Evolutionary conservation across 1,284 basidiomycete species (phyloP).

Genomic region (Cystobasidium sp.): DNA sequence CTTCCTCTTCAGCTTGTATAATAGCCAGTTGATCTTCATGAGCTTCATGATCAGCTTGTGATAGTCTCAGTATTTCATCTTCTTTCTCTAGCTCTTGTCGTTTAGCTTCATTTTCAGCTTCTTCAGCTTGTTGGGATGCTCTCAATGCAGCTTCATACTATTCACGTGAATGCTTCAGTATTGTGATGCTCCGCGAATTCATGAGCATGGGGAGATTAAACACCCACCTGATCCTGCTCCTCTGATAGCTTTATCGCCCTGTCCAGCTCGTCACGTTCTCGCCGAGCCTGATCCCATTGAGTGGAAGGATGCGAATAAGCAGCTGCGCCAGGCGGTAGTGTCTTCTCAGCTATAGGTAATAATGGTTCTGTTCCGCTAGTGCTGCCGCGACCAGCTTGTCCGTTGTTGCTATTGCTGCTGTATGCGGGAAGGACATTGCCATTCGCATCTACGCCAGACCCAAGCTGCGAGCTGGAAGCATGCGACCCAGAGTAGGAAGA

Average conservation of each 20-base stretch:
- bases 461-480: neutral
- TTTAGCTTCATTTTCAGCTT: neutral
- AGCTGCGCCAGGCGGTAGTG: conserved; percentile 38
- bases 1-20: conserved; percentile 30
- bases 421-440: conserved; percentile 11
- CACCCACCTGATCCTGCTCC: conserved; percentile 26
- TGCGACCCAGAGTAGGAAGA: neutral
- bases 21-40: conserved; percentile 24
- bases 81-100: conserved; percentile 15
- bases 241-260: conserved; percentile 26
- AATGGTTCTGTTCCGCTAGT: neutral
- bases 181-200: neutral
- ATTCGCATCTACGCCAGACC: neutral
- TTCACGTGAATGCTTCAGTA: neutral
- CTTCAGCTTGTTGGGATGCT: conserved; percentile 30
- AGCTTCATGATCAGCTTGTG: conserved; percentile 25
- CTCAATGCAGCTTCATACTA: conserved; percentile 21
- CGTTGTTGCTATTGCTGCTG: no score
- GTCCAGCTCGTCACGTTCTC: conserved; percentile 32
- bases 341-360: conserved; percentile 24
- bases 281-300: conserved; percentile 31
- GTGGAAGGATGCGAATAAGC: conserved; percentile 9
- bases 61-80: conserved; percentile 13
- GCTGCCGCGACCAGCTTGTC: neutral
- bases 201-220: neutral